phyloP scores from a whole-genome alignment of 441 rosid genomes.

The Euphorbia celastroides region DNA sequence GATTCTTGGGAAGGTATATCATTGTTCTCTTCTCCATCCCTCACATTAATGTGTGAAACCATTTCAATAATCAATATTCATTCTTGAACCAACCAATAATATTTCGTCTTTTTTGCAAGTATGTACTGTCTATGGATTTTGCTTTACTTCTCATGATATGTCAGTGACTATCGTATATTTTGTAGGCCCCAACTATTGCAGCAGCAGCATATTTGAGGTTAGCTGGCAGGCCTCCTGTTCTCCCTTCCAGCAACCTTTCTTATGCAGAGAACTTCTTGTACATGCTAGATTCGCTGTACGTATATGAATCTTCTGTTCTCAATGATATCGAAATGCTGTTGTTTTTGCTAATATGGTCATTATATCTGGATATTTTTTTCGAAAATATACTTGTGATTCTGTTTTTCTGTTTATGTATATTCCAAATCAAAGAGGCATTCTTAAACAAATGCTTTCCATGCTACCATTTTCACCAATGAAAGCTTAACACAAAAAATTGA shows the following conservation, averaged over 20 bases:
- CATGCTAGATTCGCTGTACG: conserved; percentile 92
- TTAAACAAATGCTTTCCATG: not conserved
- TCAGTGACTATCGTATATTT: conserved; percentile 7
- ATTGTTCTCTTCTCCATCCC: not conserved
- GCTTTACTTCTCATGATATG: conserved; percentile 2
- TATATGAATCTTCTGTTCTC: conserved; percentile 1
- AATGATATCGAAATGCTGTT: conserved; percentile 6
- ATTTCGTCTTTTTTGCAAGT: not conserved
- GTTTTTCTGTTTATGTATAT: not conserved
- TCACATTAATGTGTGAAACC: not conserved
- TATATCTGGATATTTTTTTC: not conserved
- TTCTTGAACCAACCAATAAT: not conserved
- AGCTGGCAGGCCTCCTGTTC: conserved; percentile 96
- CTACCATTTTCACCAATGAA: not conserved
- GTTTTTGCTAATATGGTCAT: not conserved
- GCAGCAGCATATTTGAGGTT: conserved; percentile 92
- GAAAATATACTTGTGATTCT: not conserved
- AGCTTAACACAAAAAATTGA: no score
- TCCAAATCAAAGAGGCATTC: not conserved
- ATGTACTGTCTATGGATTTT: not conserved
- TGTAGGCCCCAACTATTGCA: conserved; percentile 92
- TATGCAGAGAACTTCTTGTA: conserved; percentile 90
- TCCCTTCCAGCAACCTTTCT: conserved; percentile 79
- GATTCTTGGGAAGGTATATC: conserved; percentile 78
- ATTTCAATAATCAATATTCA: not conserved